phyloP scores from a whole-genome alignment of 2,329 filamentous ascomycete genomes.

The Cladophialophora exuberans region DNA sequence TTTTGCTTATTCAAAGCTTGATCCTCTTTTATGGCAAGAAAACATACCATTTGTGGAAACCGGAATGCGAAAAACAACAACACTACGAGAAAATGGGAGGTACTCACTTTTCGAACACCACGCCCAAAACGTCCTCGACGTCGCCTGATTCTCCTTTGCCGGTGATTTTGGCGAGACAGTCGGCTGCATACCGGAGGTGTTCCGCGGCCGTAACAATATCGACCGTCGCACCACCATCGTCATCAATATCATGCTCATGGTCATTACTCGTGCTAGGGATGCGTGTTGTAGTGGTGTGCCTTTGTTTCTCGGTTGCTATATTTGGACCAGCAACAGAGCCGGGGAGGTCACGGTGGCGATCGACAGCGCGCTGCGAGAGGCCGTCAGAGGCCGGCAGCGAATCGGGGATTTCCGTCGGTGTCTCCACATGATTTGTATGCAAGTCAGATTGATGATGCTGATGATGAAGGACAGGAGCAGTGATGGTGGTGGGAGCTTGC shows the following conservation, averaged over 20 bases:
- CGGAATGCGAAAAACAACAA: background rate
- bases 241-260: background rate
- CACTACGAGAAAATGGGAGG: conserved; percentile 5
- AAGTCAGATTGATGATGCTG: conserved; percentile 25
- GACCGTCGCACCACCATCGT: conserved; percentile 42
- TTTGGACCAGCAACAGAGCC: conserved; percentile 15
- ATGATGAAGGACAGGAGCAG: conserved; percentile 2
- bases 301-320: conserved; percentile 2
- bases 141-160: conserved; percentile 80
- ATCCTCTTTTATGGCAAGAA: too few species aligned
- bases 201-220: conserved; percentile 93
- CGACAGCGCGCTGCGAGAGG: too few species aligned
- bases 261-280: too few species aligned
- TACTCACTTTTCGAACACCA: conserved; percentile 94
- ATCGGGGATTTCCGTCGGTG: conserved; percentile 3
- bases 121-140: conserved; percentile 92
- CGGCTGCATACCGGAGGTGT: conserved; percentile 78
- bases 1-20: too few species aligned
- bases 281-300: background rate
- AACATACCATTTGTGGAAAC: too few species aligned
- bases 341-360: conserved; percentile 32
- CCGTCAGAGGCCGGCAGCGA: conserved; percentile 12
- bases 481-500: background rate
- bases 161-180: conserved; percentile 82
- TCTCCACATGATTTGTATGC: conserved; percentile 20